Conservation (phyloP, 2,329 filamentous ascomycete genomes). For the Akanthomyces uredinophilus region DNA sequence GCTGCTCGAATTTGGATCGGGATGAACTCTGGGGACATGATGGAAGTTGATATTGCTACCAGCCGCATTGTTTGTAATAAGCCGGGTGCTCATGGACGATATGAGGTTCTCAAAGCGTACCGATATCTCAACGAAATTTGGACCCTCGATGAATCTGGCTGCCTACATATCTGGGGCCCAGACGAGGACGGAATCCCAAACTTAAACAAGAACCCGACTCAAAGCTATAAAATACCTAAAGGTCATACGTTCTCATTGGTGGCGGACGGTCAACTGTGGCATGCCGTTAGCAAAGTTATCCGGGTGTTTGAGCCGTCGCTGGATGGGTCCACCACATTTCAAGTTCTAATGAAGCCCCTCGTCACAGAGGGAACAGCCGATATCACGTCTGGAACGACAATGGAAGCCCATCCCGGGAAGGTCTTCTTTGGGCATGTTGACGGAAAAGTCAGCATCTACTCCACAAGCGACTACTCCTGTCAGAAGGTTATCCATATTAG, state of each 20-base stretch:
- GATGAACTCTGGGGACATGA: constrained; percentile 79
- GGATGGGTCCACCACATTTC: constrained; percentile 65
- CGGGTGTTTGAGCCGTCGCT: constrained; percentile 73
- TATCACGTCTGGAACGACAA: constrained; percentile 74
- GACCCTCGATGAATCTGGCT: constrained; percentile 87
- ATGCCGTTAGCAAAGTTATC: constrained; percentile 81
- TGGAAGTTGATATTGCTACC: constrained; percentile 77
- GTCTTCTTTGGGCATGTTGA: constrained; percentile 90
- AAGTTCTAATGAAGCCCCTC: constrained; percentile 67
- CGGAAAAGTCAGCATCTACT: constrained; percentile 93
- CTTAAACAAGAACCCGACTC: constrained; percentile 63
- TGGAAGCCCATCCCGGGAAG: constrained; percentile 68
- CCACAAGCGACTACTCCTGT: constrained; percentile 68
- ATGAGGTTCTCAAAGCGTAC: constrained; percentile 78
- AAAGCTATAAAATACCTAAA: constrained; percentile 71
- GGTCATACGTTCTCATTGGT: constrained; percentile 87
- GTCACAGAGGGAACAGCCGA: constrained; percentile 72
- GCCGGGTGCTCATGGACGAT: constrained; percentile 66
- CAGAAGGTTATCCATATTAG: constrained; percentile 80
- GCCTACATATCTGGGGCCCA: constrained; percentile 80
- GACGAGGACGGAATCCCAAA: constrained; percentile 68
- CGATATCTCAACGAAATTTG: constrained; percentile 86
- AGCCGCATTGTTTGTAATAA: constrained; percentile 67
- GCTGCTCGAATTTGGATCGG: constrained; percentile 83
- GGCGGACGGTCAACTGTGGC: constrained; percentile 80